Evolutionary conservation across 2,329 filamentous ascomycete species (phyloP).

Genomic region (Talaromyces sp.): DNA sequence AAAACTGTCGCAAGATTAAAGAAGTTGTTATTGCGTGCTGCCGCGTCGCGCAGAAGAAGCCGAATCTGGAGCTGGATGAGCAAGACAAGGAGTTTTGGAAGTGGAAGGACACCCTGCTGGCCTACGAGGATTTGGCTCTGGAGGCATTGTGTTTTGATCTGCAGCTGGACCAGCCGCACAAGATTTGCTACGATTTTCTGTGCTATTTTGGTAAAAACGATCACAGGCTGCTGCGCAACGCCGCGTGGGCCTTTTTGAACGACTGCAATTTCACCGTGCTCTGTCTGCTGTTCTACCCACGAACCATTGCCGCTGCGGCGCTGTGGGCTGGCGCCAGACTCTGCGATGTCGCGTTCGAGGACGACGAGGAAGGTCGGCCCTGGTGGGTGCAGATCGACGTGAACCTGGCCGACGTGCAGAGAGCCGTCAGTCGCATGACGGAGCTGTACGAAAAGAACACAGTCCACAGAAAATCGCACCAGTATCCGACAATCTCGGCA

Average conservation of each 20-base stretch:
- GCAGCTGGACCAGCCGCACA: conserved; percentile 83
- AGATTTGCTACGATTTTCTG: conserved; percentile 75
- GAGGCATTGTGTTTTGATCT: conserved; percentile 92
- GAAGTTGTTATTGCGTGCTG: conserved; percentile 91
- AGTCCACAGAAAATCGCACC: conserved; percentile 39
- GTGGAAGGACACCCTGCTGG: conserved; percentile 90
- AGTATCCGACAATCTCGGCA: conserved; percentile 36
- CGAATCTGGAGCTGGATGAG: conserved; percentile 85
- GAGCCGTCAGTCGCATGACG: conserved; percentile 72
- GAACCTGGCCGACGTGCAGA: conserved; percentile 63
- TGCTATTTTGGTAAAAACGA: conserved; percentile 68
- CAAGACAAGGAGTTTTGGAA: conserved; percentile 98
- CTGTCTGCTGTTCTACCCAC: conserved; percentile 73
- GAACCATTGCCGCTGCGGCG: conserved; percentile 76
- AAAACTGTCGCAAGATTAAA: conserved; percentile 93
- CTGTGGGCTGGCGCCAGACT: conserved; percentile 83
- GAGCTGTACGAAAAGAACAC: conserved; percentile 46
- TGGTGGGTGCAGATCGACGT: conserved; percentile 86
- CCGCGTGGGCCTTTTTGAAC: conserved; percentile 90
- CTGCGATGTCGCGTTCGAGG: conserved; percentile 65
- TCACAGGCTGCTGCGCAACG: conserved; percentile 76
- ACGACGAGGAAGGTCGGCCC: conserved; percentile 67
- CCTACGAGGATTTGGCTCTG: conserved; percentile 87
- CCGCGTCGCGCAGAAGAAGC: conserved; percentile 90
- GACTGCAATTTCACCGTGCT: conserved; percentile 81